A percentile compares a stretch with the other conserved stretches of the same genome.
These are phyloP conservation scores for Eragrostis curvula DNA, from an alignment of 176 grass and related monocot genomes.

Conservation along the genomic window DNA sequence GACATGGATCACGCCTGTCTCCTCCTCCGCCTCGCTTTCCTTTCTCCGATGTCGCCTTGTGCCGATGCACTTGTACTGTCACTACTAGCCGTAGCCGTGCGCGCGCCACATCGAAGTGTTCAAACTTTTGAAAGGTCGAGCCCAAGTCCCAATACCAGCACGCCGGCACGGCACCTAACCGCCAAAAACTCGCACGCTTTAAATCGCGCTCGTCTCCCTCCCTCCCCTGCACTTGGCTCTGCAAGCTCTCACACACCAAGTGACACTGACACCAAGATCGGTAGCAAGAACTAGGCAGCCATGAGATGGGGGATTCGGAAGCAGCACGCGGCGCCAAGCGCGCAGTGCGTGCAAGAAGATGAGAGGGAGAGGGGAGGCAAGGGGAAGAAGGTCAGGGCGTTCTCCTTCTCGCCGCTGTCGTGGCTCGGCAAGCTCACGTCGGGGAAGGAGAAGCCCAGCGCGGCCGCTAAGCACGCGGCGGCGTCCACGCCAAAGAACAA, in stretches of 20 bases:
- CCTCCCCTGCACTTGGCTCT: neutral
- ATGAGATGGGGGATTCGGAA: conserved; percentile 77
- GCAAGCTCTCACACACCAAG: neutral
- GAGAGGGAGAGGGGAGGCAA: neutral
- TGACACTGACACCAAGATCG: neutral
- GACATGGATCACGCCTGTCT: conserved; percentile 51
- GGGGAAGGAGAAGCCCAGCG: conserved; percentile 25
- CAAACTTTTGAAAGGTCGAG: conserved; percentile 15
- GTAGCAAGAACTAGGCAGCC: neutral
- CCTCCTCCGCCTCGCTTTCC: conserved; percentile 1
- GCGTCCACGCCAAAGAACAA: neutral
- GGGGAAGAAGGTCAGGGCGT: conserved; percentile 41
- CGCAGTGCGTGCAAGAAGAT: neutral
- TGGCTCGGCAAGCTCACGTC: conserved; percentile 66
- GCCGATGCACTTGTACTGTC: neutral
- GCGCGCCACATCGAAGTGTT: neutral
- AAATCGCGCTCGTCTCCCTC: conserved; percentile 12
- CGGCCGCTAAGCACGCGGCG: neutral
- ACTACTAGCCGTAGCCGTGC: neutral
- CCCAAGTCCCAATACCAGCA: conserved; percentile 36
- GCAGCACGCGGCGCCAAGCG: neutral
- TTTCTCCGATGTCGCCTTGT: conserved; percentile 9
- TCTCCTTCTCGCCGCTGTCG: conserved; percentile 60
- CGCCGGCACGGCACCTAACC: conserved; percentile 32
- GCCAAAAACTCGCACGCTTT: conserved; percentile 42